Conservation (phyloP, 2,329 filamentous ascomycete species). For the Macrophomina phaseolina region DNA sequence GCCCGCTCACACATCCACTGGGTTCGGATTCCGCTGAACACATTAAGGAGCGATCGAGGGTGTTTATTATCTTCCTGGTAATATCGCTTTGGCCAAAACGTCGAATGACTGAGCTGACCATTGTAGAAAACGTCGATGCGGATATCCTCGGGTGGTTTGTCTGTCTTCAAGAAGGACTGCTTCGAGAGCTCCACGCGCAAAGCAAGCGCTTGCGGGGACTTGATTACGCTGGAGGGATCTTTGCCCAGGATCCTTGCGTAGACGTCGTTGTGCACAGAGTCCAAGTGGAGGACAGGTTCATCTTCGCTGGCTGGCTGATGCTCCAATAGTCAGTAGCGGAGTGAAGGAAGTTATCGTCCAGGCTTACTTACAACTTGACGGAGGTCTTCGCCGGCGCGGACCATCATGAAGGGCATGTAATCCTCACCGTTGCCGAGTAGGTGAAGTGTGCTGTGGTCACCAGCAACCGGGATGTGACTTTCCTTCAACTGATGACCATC, state of each 20-base stretch:
- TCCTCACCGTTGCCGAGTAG: background rate
- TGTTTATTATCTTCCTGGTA: slow-evolving; percentile 30
- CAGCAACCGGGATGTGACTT: slow-evolving; percentile 35
- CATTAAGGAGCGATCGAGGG: slow-evolving; percentile 30
- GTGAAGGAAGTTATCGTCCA: too few relatives aligned
- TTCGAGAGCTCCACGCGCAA: slow-evolving; percentile 41
- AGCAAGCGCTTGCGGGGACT: slow-evolving; percentile 35
- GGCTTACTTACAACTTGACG: slow-evolving; percentile 22
- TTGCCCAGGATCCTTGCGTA: background rate
- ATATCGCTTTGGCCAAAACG: slow-evolving; percentile 36
- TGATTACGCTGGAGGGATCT: background rate
- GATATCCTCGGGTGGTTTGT: slow-evolving; percentile 39
- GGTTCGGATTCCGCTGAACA: slow-evolving; percentile 49
- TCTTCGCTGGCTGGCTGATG: slow-evolving; percentile 5
- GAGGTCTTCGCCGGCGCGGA: slow-evolving; percentile 32
- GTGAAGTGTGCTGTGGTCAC: slow-evolving; percentile 39
- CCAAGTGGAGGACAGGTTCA: background rate
- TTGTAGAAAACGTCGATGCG: slow-evolving; percentile 58
- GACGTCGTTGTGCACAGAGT: slow-evolving; percentile 10
- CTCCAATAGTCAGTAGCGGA: background rate
- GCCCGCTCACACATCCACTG: slow-evolving; percentile 50
- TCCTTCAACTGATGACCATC: slow-evolving; percentile 36
- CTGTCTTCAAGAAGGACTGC: slow-evolving; percentile 33
- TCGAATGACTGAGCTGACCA: slow-evolving; percentile 47
- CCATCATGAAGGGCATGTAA: slow-evolving; percentile 41